These are phyloP conservation scores for Choiromyces venosus DNA, from an alignment of 495 filamentous ascomycete species.

Conservation along the genomic window DNA sequence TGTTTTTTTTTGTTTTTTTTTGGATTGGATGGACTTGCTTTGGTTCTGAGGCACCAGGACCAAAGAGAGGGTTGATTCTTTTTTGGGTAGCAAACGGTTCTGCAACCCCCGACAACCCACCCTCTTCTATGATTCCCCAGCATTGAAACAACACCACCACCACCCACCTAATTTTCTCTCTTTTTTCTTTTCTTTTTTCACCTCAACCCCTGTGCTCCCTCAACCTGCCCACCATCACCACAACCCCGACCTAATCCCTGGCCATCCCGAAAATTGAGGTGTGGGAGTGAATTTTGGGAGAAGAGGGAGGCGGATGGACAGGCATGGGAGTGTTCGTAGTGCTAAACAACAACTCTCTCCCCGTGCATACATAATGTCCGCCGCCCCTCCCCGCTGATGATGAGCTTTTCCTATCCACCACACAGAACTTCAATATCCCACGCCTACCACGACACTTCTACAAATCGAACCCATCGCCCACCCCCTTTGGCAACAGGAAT, in stretches of 20 bases:
- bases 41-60: neutral
- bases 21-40: no score
- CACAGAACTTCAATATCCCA: neutral
- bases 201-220: slow-evolving; percentile 12
- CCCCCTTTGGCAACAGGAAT: slow-evolving; percentile 5
- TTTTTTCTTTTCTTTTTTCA: neutral
- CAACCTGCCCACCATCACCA: slow-evolving; percentile 21
- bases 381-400: neutral
- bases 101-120: slow-evolving; percentile 21
- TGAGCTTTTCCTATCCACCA: slow-evolving; percentile 1
- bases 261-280: slow-evolving; percentile 4
- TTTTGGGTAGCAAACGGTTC: slow-evolving; percentile 38
- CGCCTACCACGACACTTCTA: slow-evolving; percentile 12
- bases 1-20: neutral
- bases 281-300: neutral
- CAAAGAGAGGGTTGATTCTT: slow-evolving; percentile 27
- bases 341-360: neutral
- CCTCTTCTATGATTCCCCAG: slow-evolving; percentile 9
- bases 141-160: slow-evolving; percentile 34
- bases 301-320: neutral
- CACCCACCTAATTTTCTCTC: slow-evolving; percentile 1
- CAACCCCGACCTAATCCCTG: slow-evolving; percentile 9
- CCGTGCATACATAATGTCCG: neutral
- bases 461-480: slow-evolving; percentile 20
- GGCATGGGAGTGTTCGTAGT: neutral